Evolutionary conservation across 2,329 filamentous ascomycete species (phyloP).

Genomic region (Trichophyton verrucosum): DNA sequence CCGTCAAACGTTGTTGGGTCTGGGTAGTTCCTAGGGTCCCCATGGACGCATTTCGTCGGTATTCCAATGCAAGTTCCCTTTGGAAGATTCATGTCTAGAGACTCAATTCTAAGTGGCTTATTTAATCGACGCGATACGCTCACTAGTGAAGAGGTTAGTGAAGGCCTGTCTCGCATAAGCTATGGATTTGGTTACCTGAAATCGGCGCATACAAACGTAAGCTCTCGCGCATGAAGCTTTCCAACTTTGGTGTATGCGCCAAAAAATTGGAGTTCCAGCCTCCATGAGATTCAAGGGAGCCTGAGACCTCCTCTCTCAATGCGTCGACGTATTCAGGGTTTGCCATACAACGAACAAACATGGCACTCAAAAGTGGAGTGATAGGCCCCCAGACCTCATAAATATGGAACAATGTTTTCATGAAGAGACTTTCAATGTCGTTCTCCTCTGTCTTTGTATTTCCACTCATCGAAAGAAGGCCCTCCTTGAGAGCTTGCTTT

Average conservation of each 20-base stretch:
- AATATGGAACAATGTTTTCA: not conserved
- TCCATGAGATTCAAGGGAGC: not conserved
- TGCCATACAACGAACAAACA: not conserved
- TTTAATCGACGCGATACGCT: not conserved
- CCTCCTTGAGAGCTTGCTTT: not conserved
- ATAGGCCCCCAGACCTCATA: not conserved
- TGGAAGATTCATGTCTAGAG: not conserved
- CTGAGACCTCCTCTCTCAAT: not conserved
- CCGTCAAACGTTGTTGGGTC: not conserved
- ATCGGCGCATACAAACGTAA: not conserved
- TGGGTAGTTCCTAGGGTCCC: not conserved
- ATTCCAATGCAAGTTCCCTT: not conserved
- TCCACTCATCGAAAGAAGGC: not conserved
- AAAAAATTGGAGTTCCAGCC: not conserved
- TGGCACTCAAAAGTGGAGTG: not conserved
- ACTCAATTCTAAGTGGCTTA: not conserved
- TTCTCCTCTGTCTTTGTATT: not conserved
- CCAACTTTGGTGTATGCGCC: not conserved
- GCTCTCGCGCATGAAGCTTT: not conserved
- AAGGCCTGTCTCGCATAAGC: not conserved
- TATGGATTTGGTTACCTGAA: not conserved
- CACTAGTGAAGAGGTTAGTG: not conserved
- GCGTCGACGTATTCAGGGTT: not conserved
- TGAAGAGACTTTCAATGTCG: not conserved
- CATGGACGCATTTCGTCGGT: not conserved